Percentiles rank a stretch among this genome's conserved stretches.
These are phyloP conservation scores for Talaromyces sp. DNA, from an alignment of 2,329 filamentous ascomycete genomes.

Conservation along the genomic window DNA sequence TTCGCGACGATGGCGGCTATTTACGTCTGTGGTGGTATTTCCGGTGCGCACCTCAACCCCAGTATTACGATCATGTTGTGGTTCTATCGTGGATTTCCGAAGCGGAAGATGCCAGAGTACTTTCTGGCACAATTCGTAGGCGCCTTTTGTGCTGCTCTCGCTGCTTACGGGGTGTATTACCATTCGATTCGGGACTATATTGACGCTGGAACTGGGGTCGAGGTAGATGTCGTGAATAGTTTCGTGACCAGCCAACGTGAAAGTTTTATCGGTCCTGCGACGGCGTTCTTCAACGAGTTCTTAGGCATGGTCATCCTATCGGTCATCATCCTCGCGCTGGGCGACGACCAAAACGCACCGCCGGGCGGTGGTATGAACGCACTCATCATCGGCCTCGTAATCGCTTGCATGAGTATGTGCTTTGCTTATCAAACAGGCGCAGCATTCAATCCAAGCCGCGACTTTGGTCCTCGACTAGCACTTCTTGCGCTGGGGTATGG, in stretches of 20 bases:
- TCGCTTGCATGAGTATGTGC: constrained; percentile 30
- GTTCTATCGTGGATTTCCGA: constrained; percentile 53
- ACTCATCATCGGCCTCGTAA: constrained; percentile 47
- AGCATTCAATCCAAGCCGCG: constrained; percentile 49
- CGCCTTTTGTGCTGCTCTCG: constrained; percentile 49
- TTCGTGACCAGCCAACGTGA: constrained; percentile 48
- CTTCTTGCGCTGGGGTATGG: constrained; percentile 46
- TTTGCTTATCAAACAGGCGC: constrained; percentile 49
- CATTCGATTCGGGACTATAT: constrained; percentile 31
- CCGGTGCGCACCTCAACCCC: constrained; percentile 47
- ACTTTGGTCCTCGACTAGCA: constrained; percentile 50
- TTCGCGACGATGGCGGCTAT: constrained; percentile 52
- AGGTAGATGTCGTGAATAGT: constrained; percentile 33
- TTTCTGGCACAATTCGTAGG: constrained; percentile 52
- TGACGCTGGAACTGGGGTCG: constrained; percentile 18
- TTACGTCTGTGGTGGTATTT: constrained; percentile 48
- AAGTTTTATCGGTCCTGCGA: constrained; percentile 34
- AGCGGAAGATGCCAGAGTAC: constrained; percentile 50
- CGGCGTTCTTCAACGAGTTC: constrained; percentile 50
- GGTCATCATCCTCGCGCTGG: constrained; percentile 44
- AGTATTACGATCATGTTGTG: constrained; percentile 45
- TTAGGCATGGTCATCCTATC: constrained; percentile 42
- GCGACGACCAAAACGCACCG: constrained; percentile 47
- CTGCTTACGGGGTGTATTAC: constrained; percentile 45
- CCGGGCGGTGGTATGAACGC: constrained; percentile 52